These are phyloP conservation scores for Kwoniella pini DNA, from an alignment of 768 basidiomycete genomes.

Conservation along the genomic window DNA sequence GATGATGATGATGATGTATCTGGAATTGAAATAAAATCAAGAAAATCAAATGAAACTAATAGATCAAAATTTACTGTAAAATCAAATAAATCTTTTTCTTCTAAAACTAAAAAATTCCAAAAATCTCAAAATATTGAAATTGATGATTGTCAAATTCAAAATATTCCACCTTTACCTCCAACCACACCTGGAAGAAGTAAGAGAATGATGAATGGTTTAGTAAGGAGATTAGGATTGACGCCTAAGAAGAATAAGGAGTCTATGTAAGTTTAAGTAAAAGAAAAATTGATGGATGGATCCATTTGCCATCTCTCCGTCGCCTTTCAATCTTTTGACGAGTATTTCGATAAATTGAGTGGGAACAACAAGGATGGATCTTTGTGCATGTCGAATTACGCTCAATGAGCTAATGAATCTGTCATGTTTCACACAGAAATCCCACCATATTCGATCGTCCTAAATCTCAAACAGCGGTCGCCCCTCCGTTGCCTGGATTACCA, in stretches of 20 bases:
- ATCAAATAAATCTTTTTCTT: constrained; percentile 15
- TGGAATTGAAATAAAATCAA: constrained; percentile 10
- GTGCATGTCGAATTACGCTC: too few species aligned
- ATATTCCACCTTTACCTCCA: constrained; percentile 13
- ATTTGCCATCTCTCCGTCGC: too few species aligned
- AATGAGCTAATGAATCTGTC: too few species aligned
- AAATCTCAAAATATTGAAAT: constrained; percentile 16
- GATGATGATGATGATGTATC: constrained; percentile 13
- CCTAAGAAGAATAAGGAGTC: constrained; percentile 35
- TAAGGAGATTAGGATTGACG: constrained; percentile 36
- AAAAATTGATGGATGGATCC: too few species aligned
- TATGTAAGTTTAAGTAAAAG: too few species aligned
- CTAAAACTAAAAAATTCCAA: constrained; percentile 9
- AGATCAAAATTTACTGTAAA: constrained; percentile 22
- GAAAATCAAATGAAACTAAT: constrained; percentile 30
- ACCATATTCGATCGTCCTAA: too few species aligned
- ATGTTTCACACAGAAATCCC: too few species aligned
- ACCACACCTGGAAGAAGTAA: constrained; percentile 32
- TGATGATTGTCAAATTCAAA: constrained; percentile 2
- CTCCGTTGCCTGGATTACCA: constrained; percentile 1
- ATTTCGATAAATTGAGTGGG: too few species aligned
- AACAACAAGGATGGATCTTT: too few species aligned
- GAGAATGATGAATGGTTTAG: constrained; percentile 37
- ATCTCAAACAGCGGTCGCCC: too few species aligned
- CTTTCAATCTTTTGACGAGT: too few species aligned